Evolutionary conservation across 1,284 basidiomycete genomes (phyloP).

Genomic region (Coniferiporia sulphurascens): DNA sequence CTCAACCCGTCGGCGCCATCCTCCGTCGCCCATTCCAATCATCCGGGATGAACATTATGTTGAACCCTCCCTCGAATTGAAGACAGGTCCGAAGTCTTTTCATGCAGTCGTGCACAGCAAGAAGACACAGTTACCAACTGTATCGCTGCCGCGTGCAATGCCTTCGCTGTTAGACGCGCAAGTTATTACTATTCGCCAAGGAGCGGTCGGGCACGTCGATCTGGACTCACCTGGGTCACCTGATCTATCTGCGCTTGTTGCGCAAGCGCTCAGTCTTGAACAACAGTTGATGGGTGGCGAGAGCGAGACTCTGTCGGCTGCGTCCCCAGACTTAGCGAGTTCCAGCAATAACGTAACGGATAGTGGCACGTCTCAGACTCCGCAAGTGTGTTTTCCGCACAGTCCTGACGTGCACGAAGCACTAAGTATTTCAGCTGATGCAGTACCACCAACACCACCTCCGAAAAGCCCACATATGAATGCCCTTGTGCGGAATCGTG

Average conservation of each 20-base stretch:
- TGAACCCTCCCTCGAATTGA: constrained; percentile 12
- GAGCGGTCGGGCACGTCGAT: not conserved
- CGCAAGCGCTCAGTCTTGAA: constrained; percentile 16
- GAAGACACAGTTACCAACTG: not conserved
- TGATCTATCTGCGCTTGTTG: constrained; percentile 14
- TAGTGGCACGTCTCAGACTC: not conserved
- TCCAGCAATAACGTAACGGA: not conserved
- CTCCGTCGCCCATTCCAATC: constrained; percentile 9
- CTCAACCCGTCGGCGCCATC: constrained; percentile 2
- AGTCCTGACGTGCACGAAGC: not conserved
- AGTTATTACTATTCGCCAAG: not conserved
- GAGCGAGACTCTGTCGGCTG: not conserved
- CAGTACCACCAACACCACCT: constrained; percentile 3
- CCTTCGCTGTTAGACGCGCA: not conserved
- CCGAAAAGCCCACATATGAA: constrained; percentile 1
- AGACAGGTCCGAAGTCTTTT: constrained; percentile 16
- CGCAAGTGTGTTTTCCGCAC: not conserved
- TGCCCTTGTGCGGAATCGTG: not conserved
- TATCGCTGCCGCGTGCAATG: not conserved
- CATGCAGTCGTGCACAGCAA: constrained; percentile 15
- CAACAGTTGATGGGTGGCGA: constrained; percentile 12
- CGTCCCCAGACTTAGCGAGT: not conserved
- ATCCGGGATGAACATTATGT: constrained; percentile 7
- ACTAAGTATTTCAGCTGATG: not conserved
- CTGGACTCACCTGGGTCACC: constrained; percentile 14